A percentile compares a stretch with the other conserved stretches of the same genome.
Evolutionary conservation across 2,329 filamentous ascomycete genomes (phyloP).

Genomic region (Zymoseptoria crescenta): DNA sequence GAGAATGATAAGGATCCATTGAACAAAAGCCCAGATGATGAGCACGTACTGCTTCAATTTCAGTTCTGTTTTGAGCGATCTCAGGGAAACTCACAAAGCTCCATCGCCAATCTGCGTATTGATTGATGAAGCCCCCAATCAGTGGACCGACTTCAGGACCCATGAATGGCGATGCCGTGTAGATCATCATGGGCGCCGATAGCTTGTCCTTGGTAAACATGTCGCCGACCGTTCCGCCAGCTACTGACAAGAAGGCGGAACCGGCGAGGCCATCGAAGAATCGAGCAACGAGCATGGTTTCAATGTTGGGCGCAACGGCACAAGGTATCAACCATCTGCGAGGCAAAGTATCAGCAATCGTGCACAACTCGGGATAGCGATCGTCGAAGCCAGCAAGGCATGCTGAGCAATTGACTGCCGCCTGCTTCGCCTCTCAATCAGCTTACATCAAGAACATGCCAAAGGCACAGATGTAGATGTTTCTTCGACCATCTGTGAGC

Average conservation of each 20-base stretch:
- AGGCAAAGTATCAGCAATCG: background rate
- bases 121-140: slow-evolving; percentile 75
- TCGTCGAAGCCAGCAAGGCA: background rate
- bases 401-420: slow-evolving; percentile 25
- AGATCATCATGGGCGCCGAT: slow-evolving; percentile 78
- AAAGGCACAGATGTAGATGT: slow-evolving; percentile 62
- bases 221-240: slow-evolving; percentile 82
- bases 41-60: slow-evolving; percentile 54
- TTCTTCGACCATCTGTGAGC: slow-evolving; percentile 45
- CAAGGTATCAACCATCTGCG: slow-evolving; percentile 47
- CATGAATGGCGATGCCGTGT: slow-evolving; percentile 50
- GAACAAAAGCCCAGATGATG: slow-evolving; percentile 67
- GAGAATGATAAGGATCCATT: slow-evolving; percentile 57
- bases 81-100: background rate
- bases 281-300: slow-evolving; percentile 60
- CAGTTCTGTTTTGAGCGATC: background rate
- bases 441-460: slow-evolving; percentile 50
- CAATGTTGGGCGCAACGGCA: slow-evolving; percentile 58
- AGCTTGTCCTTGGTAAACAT: slow-evolving; percentile 62
- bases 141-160: slow-evolving; percentile 51
- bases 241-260: slow-evolving; percentile 55
- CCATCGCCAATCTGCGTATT: slow-evolving; percentile 64
- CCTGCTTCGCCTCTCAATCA: slow-evolving; percentile 50
- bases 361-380: background rate
- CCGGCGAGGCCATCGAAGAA: slow-evolving; percentile 71